A percentile compares a stretch with the other conserved stretches of the same genome.
Conservation (phyloP, 306 rosid genomes). For the Nissolia schottii region DNA sequence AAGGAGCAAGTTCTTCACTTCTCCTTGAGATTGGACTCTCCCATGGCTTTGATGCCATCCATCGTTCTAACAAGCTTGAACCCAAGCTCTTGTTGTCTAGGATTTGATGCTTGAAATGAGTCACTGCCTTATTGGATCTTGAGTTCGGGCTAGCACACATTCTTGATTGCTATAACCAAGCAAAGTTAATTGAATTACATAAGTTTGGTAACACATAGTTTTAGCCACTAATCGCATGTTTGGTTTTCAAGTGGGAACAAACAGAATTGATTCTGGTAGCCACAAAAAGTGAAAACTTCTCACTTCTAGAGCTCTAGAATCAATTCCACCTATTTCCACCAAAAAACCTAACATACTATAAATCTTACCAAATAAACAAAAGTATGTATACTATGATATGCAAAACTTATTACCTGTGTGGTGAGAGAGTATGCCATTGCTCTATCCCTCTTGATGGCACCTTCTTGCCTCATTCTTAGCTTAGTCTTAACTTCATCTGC, state of each 20-base stretch:
- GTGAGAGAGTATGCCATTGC: slow-evolving; percentile 70
- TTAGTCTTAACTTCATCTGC: slow-evolving; percentile 62
- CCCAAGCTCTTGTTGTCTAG: slow-evolving; percentile 38
- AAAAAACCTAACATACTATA: no score
- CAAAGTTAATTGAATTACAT: neutral
- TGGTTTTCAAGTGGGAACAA: no score
- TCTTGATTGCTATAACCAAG: slow-evolving; percentile 51
- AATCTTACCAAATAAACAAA: slow-evolving; percentile 1
- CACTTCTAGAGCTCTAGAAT: no score
- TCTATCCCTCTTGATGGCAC: slow-evolving; percentile 74
- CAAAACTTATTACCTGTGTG: slow-evolving; percentile 61
- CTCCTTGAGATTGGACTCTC: slow-evolving; percentile 54
- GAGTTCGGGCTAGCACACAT: slow-evolving; percentile 56
- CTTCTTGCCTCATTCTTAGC: slow-evolving; percentile 74
- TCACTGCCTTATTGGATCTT: slow-evolving; percentile 31
- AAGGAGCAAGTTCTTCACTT: slow-evolving; percentile 35
- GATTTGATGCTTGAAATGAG: slow-evolving; percentile 39
- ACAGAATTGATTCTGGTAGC: no score
- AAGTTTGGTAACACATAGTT: neutral
- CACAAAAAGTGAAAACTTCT: no score
- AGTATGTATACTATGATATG: neutral
- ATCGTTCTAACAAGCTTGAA: slow-evolving; percentile 61
- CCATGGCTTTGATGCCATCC: slow-evolving; percentile 86
- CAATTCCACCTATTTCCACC: no score
- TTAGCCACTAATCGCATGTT: neutral